Conservation (phyloP, 23 red algal genomes). For the Chondrus crispus region DNA sequence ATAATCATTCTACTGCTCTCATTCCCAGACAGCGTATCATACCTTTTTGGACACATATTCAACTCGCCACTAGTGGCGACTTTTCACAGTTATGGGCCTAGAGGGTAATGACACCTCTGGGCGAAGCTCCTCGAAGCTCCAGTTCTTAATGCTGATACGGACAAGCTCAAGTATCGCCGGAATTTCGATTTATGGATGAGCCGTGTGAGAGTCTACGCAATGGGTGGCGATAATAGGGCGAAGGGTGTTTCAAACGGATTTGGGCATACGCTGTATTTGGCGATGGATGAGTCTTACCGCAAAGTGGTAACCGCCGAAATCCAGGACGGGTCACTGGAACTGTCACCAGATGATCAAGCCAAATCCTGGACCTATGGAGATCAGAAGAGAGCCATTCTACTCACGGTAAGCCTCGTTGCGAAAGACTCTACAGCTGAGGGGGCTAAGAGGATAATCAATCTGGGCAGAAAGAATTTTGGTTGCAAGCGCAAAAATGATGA, state of each 20-base stretch:
- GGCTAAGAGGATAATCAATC: neutral
- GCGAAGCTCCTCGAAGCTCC: neutral
- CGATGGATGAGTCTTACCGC: slow-evolving; percentile 11
- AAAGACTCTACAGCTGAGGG: neutral
- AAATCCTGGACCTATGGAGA: neutral
- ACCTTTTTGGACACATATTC: no score
- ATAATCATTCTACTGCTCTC: no score
- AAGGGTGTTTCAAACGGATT: neutral
- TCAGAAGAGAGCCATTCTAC: neutral
- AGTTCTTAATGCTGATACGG: neutral
- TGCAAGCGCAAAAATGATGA: neutral
- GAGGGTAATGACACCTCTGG: neutral
- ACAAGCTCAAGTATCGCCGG: neutral
- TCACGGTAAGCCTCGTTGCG: neutral
- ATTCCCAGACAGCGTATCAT: no score
- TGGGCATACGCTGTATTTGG: neutral
- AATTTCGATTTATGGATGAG: neutral
- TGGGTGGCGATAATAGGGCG: neutral
- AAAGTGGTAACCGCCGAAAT: neutral
- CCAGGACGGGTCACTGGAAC: neutral
- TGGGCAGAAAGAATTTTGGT: neutral
- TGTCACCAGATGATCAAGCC: neutral
- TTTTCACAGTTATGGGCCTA: slow-evolving; percentile 26
- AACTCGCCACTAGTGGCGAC: no score
- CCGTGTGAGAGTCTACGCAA: slow-evolving; percentile 11